Evolutionary conservation across 306 rosid species (phyloP), one percentile per base, ranked within the genome.

Genomic region (Trichosanthes cucumerina): DNA sequence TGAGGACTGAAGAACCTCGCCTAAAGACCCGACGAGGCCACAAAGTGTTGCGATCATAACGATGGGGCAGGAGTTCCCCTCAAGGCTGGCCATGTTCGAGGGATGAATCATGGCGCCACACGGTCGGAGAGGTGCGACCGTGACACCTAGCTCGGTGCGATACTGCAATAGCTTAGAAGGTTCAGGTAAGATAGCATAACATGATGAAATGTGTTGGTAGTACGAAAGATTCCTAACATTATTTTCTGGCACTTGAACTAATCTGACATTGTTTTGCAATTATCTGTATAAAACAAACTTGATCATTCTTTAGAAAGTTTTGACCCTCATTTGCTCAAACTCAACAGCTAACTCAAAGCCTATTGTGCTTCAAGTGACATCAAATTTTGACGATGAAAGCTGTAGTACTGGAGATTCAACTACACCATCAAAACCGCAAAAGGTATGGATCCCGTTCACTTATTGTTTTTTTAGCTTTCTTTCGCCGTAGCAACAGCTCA

Each of bases 381-480:
- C 86, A 19, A 88, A 84, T 82, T 78, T 78, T 36, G 83, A 88
- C 23, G 82, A 76, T 50, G 86, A 80, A 78, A 79, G 83, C 43
- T 24, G 66, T 47, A 79, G 70, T 83, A 52, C 73, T 0, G 84
- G 71, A 69, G 86, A 81, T 54, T 49, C 85, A 1, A 68, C 62
- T 39, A 34, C 82, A 44, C 73, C 87, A 15, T 75, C 86, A 79
- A 54, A 81, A 23, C 84, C 80, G 16, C n/a, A 47, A 2, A 85
- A 85, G 84, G 91, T 83, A 73, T 64, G 34, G 33, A 56, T 65
- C 76, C 19, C n/a, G 33, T 65, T 24, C 34, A 64, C 12, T 9
- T 76, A 9, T 46, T 28, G n/a, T 75, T 21, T 78, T 64, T 47
- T 46, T 14, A 14, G 24, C 26, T 46, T 65, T 58, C 21, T 31